phyloP scores from a whole-genome alignment of 495 filamentous ascomycete species.

The Aspergillus cavernicola region DNA sequence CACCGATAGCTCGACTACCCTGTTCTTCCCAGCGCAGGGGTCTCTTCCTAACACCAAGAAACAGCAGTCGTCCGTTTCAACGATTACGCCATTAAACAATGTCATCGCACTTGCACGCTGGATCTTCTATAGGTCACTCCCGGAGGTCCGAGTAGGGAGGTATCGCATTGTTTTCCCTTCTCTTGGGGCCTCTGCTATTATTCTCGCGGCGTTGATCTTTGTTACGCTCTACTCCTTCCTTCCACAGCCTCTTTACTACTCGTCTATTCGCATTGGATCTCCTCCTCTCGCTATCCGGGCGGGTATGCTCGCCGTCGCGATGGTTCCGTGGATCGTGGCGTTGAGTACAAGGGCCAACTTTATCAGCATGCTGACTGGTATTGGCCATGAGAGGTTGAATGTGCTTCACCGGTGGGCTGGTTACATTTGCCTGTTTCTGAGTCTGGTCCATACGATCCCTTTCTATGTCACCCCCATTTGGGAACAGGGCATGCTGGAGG shows the following conservation, averaged over 20 bases:
- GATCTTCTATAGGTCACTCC: slow-evolving; percentile 82
- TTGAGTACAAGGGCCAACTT: slow-evolving; percentile 90
- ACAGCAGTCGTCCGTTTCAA: slow-evolving; percentile 65
- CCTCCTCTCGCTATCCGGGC: slow-evolving; percentile 85
- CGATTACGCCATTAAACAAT: slow-evolving; percentile 68
- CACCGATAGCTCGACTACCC: slow-evolving; percentile 61
- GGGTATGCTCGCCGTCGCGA: slow-evolving; percentile 89
- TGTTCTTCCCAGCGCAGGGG: slow-evolving; percentile 67
- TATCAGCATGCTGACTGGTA: slow-evolving; percentile 79
- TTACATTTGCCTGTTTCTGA: slow-evolving; percentile 82
- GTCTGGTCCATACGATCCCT: slow-evolving; percentile 77
- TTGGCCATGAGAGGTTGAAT: slow-evolving; percentile 88
- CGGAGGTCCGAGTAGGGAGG: slow-evolving; percentile 58
- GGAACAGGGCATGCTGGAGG: slow-evolving; percentile 65
- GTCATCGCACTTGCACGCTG: slow-evolving; percentile 72
- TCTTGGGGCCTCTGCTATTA: slow-evolving; percentile 61
- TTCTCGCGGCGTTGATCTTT: slow-evolving; percentile 62
- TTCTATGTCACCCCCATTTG: slow-evolving; percentile 87
- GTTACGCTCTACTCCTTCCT: slow-evolving; percentile 77
- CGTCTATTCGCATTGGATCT: slow-evolving; percentile 78
- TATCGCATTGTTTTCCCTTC: slow-evolving; percentile 72
- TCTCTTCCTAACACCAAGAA: slow-evolving; percentile 40
- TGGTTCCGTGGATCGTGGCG: slow-evolving; percentile 91
- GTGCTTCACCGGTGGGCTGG: slow-evolving; percentile 90
- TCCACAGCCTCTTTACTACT: slow-evolving; percentile 79